Evolutionary conservation across 2,329 filamentous ascomycete genomes (phyloP), one percentile per base, ranked within the genome.

Genomic region (Penicillium sp.): DNA sequence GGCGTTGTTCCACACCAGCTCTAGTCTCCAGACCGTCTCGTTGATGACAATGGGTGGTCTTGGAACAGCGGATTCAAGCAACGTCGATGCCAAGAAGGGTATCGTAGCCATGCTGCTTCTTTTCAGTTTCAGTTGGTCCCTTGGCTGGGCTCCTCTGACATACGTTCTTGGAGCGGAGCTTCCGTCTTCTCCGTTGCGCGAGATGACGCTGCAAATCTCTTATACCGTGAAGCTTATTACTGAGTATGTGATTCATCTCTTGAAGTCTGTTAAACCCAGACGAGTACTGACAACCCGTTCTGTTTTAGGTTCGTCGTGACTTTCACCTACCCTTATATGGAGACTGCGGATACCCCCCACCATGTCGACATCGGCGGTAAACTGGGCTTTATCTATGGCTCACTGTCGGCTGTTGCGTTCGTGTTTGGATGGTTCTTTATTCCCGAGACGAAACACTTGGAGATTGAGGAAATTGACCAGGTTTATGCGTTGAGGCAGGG

Each of bases 41-140:
- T 60, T 75, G 2, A 63, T 75, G 18, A 67, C 69, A 6, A 75
- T 77, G 73, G 75, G 71, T 23, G 73, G 67, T 2, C 61, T 76
- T 9, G 74, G 73, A 14, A 68, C 68, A 40, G 37, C 53, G 61
- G 37, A 69, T 66, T 18, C 56, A 60, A 8, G 67, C 62, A 53
- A 56, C 6, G 26, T 25, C 3, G 25, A 35, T n/a, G 54, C 54
- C 15, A 56, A 56, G 18, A 35, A 56, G 20, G 54, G 54, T 9
- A 69, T 76, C 22, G 65, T 75, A 9, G 68, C 69, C 7, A 56
- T 22, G 70, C 71, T 60, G 59, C 71, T 40, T 66, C 63, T 18
- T 33, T 77, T 74, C 23, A 55, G 54, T 31, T 56, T 69, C 35
- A 69, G 68, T 18, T 73, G 69, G 55, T 61, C 56, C 29, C 58